These are phyloP conservation scores for Diversispora eburnea DNA, from an alignment of 192 early-diverging fungal species.

Conservation along the genomic window DNA sequence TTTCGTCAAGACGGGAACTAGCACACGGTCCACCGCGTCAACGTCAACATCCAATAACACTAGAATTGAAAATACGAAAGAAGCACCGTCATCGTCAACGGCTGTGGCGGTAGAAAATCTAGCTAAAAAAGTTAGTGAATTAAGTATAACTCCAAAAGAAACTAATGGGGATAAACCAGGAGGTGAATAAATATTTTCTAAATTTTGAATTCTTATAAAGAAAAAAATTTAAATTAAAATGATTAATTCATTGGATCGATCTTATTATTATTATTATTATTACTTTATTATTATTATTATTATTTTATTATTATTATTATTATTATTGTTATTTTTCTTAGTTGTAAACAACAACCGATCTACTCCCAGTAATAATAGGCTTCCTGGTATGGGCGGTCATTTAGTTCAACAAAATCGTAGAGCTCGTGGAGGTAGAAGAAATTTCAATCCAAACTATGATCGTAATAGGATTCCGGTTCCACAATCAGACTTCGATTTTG, in stretches of 20 bases:
- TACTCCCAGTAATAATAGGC: constrained; percentile 38
- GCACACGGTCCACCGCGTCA: constrained; percentile 3
- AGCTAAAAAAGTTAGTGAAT: constrained; percentile 55
- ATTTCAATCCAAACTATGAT: constrained; percentile 38
- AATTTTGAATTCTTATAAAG: too few relatives aligned
- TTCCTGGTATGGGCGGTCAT: constrained; percentile 54
- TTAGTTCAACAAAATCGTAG: constrained; percentile 43
- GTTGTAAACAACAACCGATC: constrained; percentile 22
- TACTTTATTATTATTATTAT: neutral
- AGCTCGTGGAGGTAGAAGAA: constrained; percentile 41
- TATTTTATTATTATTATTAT: neutral
- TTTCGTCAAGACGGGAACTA: constrained; percentile 19
- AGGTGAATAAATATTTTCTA: too few relatives aligned
- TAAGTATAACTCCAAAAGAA: constrained; percentile 36
- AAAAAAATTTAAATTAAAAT: neutral
- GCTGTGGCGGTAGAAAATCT: constrained; percentile 49
- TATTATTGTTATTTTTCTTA: neutral
- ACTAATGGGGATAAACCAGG: constrained; percentile 13
- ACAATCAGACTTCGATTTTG: constrained; percentile 92
- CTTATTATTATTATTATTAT: neutral
- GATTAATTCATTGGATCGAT: neutral
- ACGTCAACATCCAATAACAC: constrained; percentile 13
- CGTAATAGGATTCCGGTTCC: constrained; percentile 44
- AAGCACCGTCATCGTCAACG: constrained; percentile 40
- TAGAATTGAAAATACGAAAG: constrained; percentile 38